Evolutionary conservation across 176 grass and related monocot species (phyloP).

Genomic region (Rhynchospora pubera): DNA sequence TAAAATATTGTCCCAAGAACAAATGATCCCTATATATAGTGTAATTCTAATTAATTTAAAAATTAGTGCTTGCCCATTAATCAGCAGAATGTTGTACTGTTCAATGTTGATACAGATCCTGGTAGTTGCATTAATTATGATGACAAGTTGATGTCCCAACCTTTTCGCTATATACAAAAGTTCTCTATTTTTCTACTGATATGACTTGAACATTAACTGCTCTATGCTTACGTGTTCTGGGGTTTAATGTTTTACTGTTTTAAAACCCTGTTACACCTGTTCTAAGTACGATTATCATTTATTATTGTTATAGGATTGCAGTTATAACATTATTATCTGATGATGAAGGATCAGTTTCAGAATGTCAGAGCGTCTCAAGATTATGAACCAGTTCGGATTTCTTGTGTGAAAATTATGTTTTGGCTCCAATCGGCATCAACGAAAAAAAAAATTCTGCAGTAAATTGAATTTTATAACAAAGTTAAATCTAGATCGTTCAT

Average conservation of each 20-base stretch:
- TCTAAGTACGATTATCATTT: no score
- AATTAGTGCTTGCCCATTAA: not conserved
- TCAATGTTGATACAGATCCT: not conserved
- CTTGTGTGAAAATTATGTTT: no score
- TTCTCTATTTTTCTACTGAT: not conserved
- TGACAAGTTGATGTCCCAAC: not conserved
- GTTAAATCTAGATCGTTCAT: no score
- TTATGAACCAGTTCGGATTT: no score
- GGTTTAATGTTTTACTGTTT: not conserved
- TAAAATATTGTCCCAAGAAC: not conserved
- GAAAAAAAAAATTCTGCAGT: no score
- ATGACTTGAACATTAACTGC: not conserved
- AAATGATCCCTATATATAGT: not conserved
- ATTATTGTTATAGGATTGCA: no score
- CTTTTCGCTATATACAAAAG: not conserved
- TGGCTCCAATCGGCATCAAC: no score
- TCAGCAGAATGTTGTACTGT: not conserved
- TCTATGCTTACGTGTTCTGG: not conserved
- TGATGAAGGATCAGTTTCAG: no score
- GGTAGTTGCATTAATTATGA: not conserved
- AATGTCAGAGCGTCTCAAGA: no score
- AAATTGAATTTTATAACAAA: no score
- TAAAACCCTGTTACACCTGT: not conserved
- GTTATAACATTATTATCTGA: no score
- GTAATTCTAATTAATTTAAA: not conserved